A percentile compares a stretch with the other conserved stretches of the same genome.
phyloP scores from a whole-genome alignment of 768 basidiomycete species.

The Lactifluus echinatus region DNA sequence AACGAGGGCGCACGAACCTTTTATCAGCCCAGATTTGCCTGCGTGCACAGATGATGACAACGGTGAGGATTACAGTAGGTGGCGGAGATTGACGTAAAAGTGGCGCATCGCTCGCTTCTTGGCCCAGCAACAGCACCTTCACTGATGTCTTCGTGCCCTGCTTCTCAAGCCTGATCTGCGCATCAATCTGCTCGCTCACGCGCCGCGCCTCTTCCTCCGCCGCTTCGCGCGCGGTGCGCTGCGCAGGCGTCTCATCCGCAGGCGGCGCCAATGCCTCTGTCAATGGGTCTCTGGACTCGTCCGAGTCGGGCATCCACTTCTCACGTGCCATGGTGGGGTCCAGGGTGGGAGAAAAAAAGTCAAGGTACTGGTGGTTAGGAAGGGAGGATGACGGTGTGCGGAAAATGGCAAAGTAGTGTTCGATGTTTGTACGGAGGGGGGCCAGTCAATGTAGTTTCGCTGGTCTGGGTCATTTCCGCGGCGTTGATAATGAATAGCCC shows the following conservation, averaged over 20 bases:
- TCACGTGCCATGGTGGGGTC: background rate
- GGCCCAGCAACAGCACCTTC: conserved; percentile 24
- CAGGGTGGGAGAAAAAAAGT: background rate
- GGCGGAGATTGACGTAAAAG: background rate
- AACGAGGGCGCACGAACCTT: background rate
- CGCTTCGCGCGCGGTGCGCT: conserved; percentile 18
- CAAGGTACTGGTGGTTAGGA: no score
- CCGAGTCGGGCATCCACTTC: background rate
- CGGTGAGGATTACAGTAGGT: no score
- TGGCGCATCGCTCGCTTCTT: background rate
- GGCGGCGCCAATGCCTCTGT: background rate
- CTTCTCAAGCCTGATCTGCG: conserved; percentile 14
- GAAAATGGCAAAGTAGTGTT: no score
- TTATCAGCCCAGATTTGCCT: background rate
- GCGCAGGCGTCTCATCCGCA: conserved; percentile 18
- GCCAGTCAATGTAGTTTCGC: no score
- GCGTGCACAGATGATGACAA: no score
- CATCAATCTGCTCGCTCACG: conserved; percentile 22
- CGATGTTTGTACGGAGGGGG: no score
- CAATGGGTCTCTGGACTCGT: background rate
- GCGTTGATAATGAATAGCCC: no score
- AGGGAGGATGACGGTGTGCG: background rate
- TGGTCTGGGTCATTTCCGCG: no score
- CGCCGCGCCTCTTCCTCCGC: conserved; percentile 20
- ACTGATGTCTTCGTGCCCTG: conserved; percentile 8